Evolutionary conservation across 2,329 filamentous ascomycete species (phyloP).

Genomic region (Cladosporium sp.): DNA sequence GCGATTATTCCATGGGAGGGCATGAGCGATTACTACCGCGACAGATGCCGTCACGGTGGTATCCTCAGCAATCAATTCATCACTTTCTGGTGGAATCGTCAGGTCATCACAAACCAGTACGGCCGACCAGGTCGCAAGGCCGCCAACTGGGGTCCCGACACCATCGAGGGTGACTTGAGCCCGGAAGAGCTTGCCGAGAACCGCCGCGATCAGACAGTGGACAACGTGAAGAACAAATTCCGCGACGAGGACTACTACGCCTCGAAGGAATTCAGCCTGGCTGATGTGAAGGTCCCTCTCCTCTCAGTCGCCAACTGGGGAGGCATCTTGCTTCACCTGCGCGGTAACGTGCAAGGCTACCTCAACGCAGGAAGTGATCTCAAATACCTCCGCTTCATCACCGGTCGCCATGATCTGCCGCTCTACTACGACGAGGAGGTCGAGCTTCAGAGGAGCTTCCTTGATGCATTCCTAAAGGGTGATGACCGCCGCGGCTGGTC

Average conservation of each 20-base stretch:
- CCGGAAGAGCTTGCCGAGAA: constrained; percentile 50
- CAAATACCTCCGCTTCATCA: constrained; percentile 68
- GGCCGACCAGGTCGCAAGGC: constrained; percentile 45
- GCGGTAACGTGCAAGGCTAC: constrained; percentile 66
- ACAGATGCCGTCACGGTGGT: constrained; percentile 43
- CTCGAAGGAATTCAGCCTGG: constrained; percentile 60
- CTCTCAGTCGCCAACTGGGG: constrained; percentile 68
- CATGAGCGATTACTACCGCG: constrained; percentile 43
- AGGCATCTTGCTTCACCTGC: constrained; percentile 63
- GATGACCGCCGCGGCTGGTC: constrained; percentile 62
- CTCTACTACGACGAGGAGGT: constrained; percentile 70
- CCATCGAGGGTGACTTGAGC: constrained; percentile 55
- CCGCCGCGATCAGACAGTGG: constrained; percentile 37
- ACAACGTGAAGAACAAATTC: constrained; percentile 51
- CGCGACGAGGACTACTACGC: constrained; percentile 62
- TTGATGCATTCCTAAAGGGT: constrained; percentile 67
- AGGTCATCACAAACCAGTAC: constrained; percentile 66
- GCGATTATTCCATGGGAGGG: constrained; percentile 46
- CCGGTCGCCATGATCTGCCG: constrained; percentile 65
- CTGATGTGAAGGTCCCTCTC: constrained; percentile 63
- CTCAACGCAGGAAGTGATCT: constrained; percentile 59
- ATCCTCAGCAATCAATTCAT: constrained; percentile 43
- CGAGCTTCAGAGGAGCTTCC: constrained; percentile 62
- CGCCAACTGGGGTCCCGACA: constrained; percentile 50
- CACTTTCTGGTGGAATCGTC: constrained; percentile 63